These are phyloP conservation scores for Annulohypoxylon truncatum DNA, from an alignment of 2,329 filamentous ascomycete genomes.

Conservation along the genomic window DNA sequence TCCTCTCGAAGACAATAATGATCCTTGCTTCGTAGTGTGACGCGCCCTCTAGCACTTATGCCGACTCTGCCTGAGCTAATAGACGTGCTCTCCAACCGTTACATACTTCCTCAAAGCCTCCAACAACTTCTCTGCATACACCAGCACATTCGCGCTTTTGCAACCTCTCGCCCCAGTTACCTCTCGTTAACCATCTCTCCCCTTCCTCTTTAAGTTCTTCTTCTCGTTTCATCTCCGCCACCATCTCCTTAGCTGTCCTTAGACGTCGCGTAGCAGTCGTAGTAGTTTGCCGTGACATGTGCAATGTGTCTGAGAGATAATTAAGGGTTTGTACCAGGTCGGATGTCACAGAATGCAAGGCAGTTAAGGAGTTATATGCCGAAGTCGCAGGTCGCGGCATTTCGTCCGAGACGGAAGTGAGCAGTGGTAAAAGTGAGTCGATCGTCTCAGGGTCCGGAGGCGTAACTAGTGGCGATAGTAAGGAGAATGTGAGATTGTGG, in stretches of 20 bases:
- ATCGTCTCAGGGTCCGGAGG: constrained; percentile 73
- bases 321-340: constrained; percentile 84
- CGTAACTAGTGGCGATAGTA: constrained; percentile 75
- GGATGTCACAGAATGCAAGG: constrained; percentile 75
- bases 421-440: constrained; percentile 75
- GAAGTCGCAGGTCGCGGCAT: constrained; percentile 74
- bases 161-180: constrained; percentile 84
- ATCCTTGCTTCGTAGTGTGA: constrained; percentile 2
- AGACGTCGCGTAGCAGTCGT: constrained; percentile 83
- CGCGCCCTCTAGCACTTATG: constrained; percentile 33
- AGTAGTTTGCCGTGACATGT: constrained; percentile 92
- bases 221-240: constrained; percentile 86
- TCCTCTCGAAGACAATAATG: not conserved
- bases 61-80: constrained; percentile 70
- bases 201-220: constrained; percentile 86
- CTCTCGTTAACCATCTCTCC: constrained; percentile 81
- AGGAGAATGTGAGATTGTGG: constrained; percentile 76
- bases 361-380: constrained; percentile 73
- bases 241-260: constrained; percentile 83
- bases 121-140: constrained; percentile 88
- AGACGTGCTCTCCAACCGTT: constrained; percentile 84
- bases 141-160: constrained; percentile 82
- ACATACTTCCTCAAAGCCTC: constrained; percentile 92
- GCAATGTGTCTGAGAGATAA: constrained; percentile 88
- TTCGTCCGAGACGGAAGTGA: constrained; percentile 71